phyloP scores from a whole-genome alignment of 2,329 filamentous ascomycete species.

The Aspergillaceae sp. region DNA sequence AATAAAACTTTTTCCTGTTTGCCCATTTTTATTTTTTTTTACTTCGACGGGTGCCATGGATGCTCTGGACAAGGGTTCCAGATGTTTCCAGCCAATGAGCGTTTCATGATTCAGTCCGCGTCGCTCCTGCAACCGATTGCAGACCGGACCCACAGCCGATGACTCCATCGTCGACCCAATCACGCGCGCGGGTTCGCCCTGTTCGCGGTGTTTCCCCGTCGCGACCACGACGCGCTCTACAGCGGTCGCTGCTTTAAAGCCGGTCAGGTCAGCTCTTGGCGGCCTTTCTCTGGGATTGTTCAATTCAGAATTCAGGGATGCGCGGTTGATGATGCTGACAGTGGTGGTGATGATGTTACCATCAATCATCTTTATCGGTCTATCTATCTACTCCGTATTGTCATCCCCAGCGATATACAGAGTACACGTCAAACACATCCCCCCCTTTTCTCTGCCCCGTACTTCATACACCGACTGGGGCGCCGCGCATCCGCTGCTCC shows the following conservation, averaged over 20 bases:
- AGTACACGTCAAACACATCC: no score
- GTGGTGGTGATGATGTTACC: no score
- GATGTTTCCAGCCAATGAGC: slow-evolving; percentile 20
- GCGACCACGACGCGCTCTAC: slow-evolving; percentile 17
- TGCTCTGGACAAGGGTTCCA: slow-evolving; percentile 10
- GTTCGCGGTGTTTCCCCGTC: slow-evolving; percentile 16
- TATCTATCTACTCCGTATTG: no score
- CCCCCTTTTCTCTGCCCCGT: no score
- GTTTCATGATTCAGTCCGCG: slow-evolving; percentile 14
- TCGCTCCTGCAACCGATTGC: slow-evolving; percentile 19
- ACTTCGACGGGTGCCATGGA: slow-evolving; percentile 1
- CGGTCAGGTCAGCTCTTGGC: slow-evolving; percentile 3
- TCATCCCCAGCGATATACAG: no score
- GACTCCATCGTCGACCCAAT: slow-evolving; percentile 16
- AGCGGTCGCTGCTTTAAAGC: slow-evolving; percentile 28
- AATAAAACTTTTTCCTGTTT: slow-evolving; percentile 2
- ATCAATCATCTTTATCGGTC: no score
- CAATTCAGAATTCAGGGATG: background rate
- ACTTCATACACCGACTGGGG: no score
- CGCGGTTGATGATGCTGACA: no score
- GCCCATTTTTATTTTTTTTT: slow-evolving; percentile 10
- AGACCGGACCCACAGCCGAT: slow-evolving; percentile 11
- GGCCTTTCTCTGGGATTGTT: slow-evolving; percentile 1
- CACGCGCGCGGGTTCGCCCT: slow-evolving; percentile 7
- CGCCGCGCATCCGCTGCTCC: slow-evolving; percentile 3